Conservation (phyloP, 2,329 filamentous ascomycete species). For the Aspergillus glaucus region DNA sequence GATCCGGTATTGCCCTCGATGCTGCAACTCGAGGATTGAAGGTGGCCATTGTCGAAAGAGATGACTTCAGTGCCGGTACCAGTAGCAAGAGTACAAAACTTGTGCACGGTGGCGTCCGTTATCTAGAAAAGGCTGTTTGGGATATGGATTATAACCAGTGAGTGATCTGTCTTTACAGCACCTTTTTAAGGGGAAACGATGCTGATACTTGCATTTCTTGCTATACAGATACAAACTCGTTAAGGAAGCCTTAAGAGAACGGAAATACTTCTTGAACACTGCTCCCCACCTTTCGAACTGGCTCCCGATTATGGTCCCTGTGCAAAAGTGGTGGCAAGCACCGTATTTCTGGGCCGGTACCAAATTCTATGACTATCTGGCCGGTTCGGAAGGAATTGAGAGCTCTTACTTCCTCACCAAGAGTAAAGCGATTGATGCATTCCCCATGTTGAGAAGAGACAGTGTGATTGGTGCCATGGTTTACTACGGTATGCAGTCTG, state of each 20-base stretch:
- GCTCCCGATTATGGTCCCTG: constrained; percentile 75
- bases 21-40: constrained; percentile 71
- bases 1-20: constrained; percentile 73
- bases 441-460: constrained; percentile 80
- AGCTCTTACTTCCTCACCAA: constrained; percentile 82
- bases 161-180: constrained; percentile 12
- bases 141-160: constrained; percentile 77
- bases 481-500: constrained; percentile 60
- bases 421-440: constrained; percentile 78
- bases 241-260: constrained; percentile 73
- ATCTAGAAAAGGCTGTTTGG: constrained; percentile 80
- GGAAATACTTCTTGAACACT: constrained; percentile 76
- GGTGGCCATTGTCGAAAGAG: constrained; percentile 73
- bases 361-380: constrained; percentile 79
- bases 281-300: constrained; percentile 75
- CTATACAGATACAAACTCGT: constrained; percentile 57
- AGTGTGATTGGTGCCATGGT: constrained; percentile 75
- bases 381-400: constrained; percentile 80
- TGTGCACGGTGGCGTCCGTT: constrained; percentile 77
- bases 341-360: constrained; percentile 66
- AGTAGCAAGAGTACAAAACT: constrained; percentile 85
- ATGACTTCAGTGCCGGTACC: constrained; percentile 75
- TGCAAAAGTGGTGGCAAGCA: constrained; percentile 77
- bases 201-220: neutral
- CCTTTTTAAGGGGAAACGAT: neutral